Evolutionary conservation across 2,329 filamentous ascomycete genomes (phyloP).

Genomic region (Talaromyces sp.): DNA sequence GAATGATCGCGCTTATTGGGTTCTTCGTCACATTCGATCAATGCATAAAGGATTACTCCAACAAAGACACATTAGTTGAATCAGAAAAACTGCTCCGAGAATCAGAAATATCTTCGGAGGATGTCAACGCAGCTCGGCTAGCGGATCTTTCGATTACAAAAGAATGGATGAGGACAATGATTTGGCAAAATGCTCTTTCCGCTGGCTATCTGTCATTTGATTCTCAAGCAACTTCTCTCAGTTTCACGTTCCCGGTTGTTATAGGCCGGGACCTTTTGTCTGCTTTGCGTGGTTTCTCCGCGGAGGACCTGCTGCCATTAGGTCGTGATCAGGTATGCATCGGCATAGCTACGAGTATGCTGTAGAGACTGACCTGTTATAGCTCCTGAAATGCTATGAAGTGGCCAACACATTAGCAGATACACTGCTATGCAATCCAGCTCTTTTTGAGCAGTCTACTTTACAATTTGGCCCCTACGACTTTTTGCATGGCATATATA

Average conservation of each 20-base stretch:
- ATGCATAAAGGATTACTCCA: constrained; percentile 16
- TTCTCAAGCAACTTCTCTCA: constrained; percentile 23
- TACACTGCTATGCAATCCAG: constrained; percentile 24
- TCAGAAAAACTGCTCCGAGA: constrained; percentile 25
- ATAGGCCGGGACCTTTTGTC: constrained; percentile 27
- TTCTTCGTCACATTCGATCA: constrained; percentile 28
- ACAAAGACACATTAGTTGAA: constrained; percentile 19
- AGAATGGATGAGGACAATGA: constrained; percentile 33
- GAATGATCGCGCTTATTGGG: constrained; percentile 25
- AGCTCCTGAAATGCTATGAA: constrained; percentile 34
- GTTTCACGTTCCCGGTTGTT: constrained; percentile 26
- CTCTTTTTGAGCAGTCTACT: not conserved
- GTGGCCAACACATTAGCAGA: constrained; percentile 32
- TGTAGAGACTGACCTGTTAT: not conserved
- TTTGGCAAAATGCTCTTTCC: constrained; percentile 31
- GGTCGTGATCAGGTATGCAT: constrained; percentile 30
- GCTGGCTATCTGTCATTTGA: constrained; percentile 27
- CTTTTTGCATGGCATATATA: constrained; percentile 31
- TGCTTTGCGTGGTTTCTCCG: constrained; percentile 24
- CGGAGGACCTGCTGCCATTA: constrained; percentile 28
- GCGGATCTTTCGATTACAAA: constrained; percentile 31
- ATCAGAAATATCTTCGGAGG: constrained; percentile 18
- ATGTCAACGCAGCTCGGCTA: constrained; percentile 23
- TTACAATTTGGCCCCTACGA: constrained; percentile 28
- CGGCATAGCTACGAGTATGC: not conserved